phyloP scores from a whole-genome alignment of 2,329 filamentous ascomycete species.

The Zasmidium cellare region DNA sequence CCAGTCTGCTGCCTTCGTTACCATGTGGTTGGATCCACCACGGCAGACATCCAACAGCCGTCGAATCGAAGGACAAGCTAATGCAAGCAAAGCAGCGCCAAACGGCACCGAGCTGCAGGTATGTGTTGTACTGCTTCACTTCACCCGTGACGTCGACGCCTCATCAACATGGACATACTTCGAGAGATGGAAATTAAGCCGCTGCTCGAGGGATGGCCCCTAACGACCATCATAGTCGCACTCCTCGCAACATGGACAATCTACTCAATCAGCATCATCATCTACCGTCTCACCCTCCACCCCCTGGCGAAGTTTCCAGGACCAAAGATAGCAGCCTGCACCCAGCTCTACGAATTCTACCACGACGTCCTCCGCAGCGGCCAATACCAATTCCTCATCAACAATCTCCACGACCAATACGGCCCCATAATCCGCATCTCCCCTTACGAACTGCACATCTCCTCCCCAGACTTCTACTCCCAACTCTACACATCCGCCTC shows the following conservation, averaged over 20 bases:
- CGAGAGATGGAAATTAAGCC: neutral
- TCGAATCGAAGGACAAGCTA: neutral
- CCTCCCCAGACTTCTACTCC: constrained; percentile 36
- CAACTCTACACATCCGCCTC: constrained; percentile 28
- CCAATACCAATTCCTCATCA: constrained; percentile 16
- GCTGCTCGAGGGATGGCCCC: neutral
- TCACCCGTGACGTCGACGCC: neutral
- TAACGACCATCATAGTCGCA: neutral
- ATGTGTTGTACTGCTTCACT: neutral
- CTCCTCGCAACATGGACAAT: neutral
- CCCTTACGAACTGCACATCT: constrained; percentile 38
- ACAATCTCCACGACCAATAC: constrained; percentile 15
- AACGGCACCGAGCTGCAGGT: neutral
- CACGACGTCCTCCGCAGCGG: constrained; percentile 15
- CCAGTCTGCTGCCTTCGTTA: neutral
- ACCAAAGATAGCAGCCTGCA: constrained; percentile 36
- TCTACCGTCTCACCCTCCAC: constrained; percentile 33
- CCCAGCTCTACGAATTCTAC: constrained; percentile 21
- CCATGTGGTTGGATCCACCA: neutral
- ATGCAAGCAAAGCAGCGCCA: neutral
- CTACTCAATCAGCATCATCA: constrained; percentile 2
- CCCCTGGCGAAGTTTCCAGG: constrained; percentile 37
- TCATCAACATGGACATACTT: neutral
- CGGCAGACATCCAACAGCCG: neutral
- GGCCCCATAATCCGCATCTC: constrained; percentile 39